Evolutionary conservation across 495 filamentous ascomycete species (phyloP), one percentile per base, ranked within the genome.

Genomic region (Aspergillus haitiensis): DNA sequence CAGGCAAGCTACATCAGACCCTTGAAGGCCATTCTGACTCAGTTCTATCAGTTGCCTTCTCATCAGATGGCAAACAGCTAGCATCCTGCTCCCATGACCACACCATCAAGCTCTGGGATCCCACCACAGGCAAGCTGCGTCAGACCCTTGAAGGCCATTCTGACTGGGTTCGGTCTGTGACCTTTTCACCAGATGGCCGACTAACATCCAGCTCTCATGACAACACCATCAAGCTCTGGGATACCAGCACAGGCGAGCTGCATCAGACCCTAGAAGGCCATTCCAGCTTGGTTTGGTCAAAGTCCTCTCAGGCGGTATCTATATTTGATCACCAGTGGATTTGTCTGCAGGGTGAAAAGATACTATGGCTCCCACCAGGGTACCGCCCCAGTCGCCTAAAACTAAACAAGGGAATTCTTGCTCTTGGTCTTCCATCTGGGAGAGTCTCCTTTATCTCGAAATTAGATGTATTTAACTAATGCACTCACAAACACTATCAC

Each of bases 131-230:
- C 37, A n/a, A 5, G 9, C 39, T 42, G 40, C 54, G 21, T 8
- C 40, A 46, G 27, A 56, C 54, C 7, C 55, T 57, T 16, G 31
- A 32, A n/a, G 27, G 40, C 44, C 27, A 57, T 50, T 39, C 40
- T 1, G 7, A 15, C 13, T 47, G 10, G 6, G 11, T 57, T 48
- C 37, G 5, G 37, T 34, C 42, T 8, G n/a, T 57, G 12, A 31
- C 42, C 12, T 48, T 57, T 31, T 57, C 32, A 7, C 13, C 21
- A 18, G n/a, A 57, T 15, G 21, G 18, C 8, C 40, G 21, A 31
- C 55, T 57, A 11, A 60, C 55, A 9, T 67, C 62, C 42, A 51
- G 27, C 32, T 66, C 54, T 7, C 11, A 45, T 53, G 67, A 72
- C 56, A 5, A 27, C 0, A 67, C 56, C 45, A 37, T 72, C 5